Evolutionary conservation across 2,329 filamentous ascomycete species (phyloP), one percentile per base, ranked within the genome.

Genomic region (Eurotiales sp.): DNA sequence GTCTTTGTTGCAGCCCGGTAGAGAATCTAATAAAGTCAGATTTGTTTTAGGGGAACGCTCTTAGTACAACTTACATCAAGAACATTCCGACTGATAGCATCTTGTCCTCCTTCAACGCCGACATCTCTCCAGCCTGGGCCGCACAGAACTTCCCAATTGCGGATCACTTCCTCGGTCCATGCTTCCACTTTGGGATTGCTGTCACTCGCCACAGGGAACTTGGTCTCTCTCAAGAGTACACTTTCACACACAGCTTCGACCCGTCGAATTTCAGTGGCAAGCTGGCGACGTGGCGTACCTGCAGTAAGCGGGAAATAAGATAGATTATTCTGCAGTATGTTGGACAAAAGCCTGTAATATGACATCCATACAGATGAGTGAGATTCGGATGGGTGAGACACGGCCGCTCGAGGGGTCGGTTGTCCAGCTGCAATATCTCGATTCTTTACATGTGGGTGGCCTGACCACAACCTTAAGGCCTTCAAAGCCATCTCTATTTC

Each of bases 1-100:
- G 91, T 96, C 69, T 93, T 96, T 8, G 87, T 90, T 7, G 92
- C 89, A 19, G 91, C 89, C 34, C 87, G 86, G 69, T 97, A 99
- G 6, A 99, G 77, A 23, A 90, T 88, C 68, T 93, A 51, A 32
- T 14, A 21, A 12, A n/a, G 37, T 54, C 27, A 51, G 42, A 17
- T 21, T 11, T 42, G 23, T 14, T 5, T 40, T n/a, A 39, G 34
- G 15, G 46, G 34, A 57, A 45, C 21, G 10, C 41, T 37, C 17
- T 12, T 36, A 30, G 7, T 21, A 48, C 41, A 27, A 64, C 72
- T 60, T 67, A 80, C 78, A 61, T 85, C 91, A 36, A 99, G 79
- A 27, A 95, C 84, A 46, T 84, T 84, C 49, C 86, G 83, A 56
- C 87, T 87, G 15, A 92, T 74, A 19, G 79, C 82, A 62, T 86